Evolutionary conservation across 179 eudicot species (phyloP).

Genomic region (Spinacia oleracea): DNA sequence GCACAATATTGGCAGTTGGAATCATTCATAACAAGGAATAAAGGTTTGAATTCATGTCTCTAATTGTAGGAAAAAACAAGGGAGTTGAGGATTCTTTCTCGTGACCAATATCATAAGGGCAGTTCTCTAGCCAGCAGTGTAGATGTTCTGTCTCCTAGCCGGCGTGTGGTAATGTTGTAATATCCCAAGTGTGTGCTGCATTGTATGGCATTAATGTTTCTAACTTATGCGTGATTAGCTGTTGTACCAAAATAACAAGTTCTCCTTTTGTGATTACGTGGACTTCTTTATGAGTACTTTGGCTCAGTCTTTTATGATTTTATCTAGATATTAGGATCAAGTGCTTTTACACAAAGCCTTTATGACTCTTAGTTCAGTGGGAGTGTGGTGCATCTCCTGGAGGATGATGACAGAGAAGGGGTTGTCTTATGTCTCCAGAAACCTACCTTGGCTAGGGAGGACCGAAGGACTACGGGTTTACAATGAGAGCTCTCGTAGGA

Average conservation of each 20-base stretch:
- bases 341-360: not conserved
- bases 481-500: not conserved
- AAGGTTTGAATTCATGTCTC: not conserved
- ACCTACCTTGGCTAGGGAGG: not conserved
- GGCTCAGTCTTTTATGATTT: not conserved
- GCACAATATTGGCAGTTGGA: not conserved
- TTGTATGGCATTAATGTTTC: not conserved
- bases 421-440: not conserved
- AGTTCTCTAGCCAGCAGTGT: slow-evolving; percentile 31
- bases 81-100: slow-evolving; percentile 46
- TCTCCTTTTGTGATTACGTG: not conserved
- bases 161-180: slow-evolving; percentile 36
- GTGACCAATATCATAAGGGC: slow-evolving; percentile 37
- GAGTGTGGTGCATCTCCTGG: not conserved
- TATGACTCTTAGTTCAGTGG: not conserved
- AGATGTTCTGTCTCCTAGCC: slow-evolving; percentile 38
- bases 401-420: not conserved
- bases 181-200: not conserved
- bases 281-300: not conserved
- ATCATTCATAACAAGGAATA: not conserved
- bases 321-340: not conserved
- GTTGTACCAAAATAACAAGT: not conserved
- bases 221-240: not conserved
- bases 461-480: not conserved
- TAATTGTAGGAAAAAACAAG: slow-evolving; percentile 44